A percentile compares a stretch with the other conserved stretches of the same genome.
These are phyloP conservation scores for Zoysia matrella DNA, from an alignment of 202 grass and related monocot species.

Conservation along the genomic window DNA sequence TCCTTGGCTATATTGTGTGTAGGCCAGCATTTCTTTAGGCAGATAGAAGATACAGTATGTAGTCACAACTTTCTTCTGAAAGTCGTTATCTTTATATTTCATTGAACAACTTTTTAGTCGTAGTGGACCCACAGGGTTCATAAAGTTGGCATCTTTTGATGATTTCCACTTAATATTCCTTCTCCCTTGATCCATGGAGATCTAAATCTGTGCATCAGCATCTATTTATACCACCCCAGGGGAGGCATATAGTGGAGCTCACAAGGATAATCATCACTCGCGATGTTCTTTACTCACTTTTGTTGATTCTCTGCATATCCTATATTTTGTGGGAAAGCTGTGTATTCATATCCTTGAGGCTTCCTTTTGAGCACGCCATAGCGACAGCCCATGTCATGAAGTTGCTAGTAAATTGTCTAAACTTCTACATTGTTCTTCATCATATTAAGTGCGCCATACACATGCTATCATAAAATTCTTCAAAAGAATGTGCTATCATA, in stretches of 20 bases:
- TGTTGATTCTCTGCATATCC: conserved; percentile 47
- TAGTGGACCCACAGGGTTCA: conserved; percentile 36
- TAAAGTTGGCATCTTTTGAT: conserved; percentile 58
- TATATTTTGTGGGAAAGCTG: conserved; percentile 1
- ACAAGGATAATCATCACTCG: conserved; percentile 28
- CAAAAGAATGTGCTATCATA: too few relatives aligned
- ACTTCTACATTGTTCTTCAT: conserved; percentile 26
- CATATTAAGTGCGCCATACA: neutral
- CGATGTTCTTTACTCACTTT: conserved; percentile 50
- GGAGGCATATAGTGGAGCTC: conserved; percentile 43
- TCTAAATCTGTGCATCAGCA: conserved; percentile 58
- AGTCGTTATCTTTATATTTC: conserved; percentile 23
- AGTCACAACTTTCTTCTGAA: conserved; percentile 46
- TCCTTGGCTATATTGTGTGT: conserved; percentile 19
- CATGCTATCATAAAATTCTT: neutral
- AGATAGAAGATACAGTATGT: conserved; percentile 26
- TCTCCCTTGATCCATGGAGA: conserved; percentile 45
- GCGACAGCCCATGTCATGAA: conserved; percentile 37
- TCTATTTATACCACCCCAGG: conserved; percentile 50
- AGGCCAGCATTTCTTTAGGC: conserved; percentile 39
- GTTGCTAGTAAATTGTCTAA: conserved; percentile 32
- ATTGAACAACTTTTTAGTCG: conserved; percentile 32
- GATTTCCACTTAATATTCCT: conserved; percentile 36
- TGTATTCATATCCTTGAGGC: conserved; percentile 31
- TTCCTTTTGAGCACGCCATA: conserved; percentile 41